These are phyloP conservation scores for Fusarium pseudonygamai DNA, from an alignment of 2,329 filamentous ascomycete species.

Conservation along the genomic window DNA sequence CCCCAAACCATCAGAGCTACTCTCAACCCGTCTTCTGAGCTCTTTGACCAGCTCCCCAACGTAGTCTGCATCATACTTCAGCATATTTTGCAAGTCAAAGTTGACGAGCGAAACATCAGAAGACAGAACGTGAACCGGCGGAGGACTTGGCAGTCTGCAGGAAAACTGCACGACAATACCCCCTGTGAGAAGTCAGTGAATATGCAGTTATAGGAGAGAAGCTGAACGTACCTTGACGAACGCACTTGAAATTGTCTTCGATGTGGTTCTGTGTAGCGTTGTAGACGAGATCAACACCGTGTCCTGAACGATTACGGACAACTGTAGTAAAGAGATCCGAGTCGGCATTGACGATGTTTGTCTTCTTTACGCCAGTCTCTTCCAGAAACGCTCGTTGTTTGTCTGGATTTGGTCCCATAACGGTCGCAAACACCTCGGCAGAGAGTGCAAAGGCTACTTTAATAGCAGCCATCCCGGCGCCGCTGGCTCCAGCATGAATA, in stretches of 20 bases:
- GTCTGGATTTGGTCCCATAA: conserved; percentile 41
- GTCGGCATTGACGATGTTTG: conserved; percentile 52
- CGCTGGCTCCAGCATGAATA: conserved; percentile 56
- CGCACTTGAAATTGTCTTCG: conserved; percentile 47
- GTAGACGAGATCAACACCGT: conserved; percentile 56
- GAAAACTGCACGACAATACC: conserved; percentile 48
- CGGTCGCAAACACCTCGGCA: conserved; percentile 55
- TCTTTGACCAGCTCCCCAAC: conserved; percentile 44
- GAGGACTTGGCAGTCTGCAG: conserved; percentile 34
- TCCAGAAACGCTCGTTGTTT: conserved; percentile 52
- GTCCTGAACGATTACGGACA: conserved; percentile 47
- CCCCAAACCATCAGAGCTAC: background rate
- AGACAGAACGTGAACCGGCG: conserved; percentile 13
- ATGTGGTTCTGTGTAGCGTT: conserved; percentile 54
- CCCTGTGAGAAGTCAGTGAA: conserved; percentile 38
- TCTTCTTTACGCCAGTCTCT: conserved; percentile 46
- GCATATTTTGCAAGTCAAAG: conserved; percentile 47
- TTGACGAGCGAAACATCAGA: conserved; percentile 44
- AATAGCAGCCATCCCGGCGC: conserved; percentile 56
- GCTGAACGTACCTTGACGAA: conserved; percentile 48
- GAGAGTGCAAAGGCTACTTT: conserved; percentile 51
- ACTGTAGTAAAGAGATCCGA: conserved; percentile 47
- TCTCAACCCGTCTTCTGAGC: conserved; percentile 12
- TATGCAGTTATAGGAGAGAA: background rate
- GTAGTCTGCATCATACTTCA: conserved; percentile 47